A percentile compares a stretch with the other conserved stretches of the same genome.
Evolutionary conservation across 2,329 filamentous ascomycete genomes (phyloP).

Genomic region (Pyrenochaeta sp.): DNA sequence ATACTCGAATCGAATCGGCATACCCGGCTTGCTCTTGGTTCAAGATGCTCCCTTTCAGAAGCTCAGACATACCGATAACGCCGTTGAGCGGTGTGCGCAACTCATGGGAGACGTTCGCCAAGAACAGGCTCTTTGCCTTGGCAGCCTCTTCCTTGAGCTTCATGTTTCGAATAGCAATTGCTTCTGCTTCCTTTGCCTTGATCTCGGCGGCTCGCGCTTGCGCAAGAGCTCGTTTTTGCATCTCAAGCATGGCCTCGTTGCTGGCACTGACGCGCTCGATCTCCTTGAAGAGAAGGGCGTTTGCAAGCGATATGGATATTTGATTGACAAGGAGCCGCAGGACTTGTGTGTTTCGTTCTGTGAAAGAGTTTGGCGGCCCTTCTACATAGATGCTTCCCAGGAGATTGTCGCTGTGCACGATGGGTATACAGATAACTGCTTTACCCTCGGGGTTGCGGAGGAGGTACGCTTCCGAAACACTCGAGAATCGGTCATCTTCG

Average conservation of each 20-base stretch:
- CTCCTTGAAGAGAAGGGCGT: slow-evolving; percentile 69
- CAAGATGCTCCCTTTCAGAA: slow-evolving; percentile 65
- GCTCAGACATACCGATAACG: slow-evolving; percentile 66
- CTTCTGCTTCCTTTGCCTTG: slow-evolving; percentile 79
- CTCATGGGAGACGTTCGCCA: slow-evolving; percentile 64
- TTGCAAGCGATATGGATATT: slow-evolving; percentile 71
- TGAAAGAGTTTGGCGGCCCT: slow-evolving; percentile 79
- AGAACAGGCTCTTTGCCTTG: slow-evolving; percentile 81
- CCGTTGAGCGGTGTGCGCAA: slow-evolving; percentile 64
- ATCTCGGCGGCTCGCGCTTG: slow-evolving; percentile 76
- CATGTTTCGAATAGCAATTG: slow-evolving; percentile 78
- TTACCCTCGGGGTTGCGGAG: slow-evolving; percentile 73
- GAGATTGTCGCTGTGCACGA: slow-evolving; percentile 74
- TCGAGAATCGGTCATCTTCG: slow-evolving; percentile 79
- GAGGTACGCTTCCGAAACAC: slow-evolving; percentile 74
- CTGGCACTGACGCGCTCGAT: slow-evolving; percentile 80
- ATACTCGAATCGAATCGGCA: slow-evolving; percentile 70
- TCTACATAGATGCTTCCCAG: slow-evolving; percentile 80
- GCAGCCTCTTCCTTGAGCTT: slow-evolving; percentile 83
- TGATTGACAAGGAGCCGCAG: slow-evolving; percentile 76
- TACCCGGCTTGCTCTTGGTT: slow-evolving; percentile 67
- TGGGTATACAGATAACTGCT: slow-evolving; percentile 81
- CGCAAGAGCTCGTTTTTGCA: slow-evolving; percentile 76
- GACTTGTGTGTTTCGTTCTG: slow-evolving; percentile 67
- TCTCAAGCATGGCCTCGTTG: slow-evolving; percentile 78